These are phyloP conservation scores for Orbilia blumenaviensis DNA, from an alignment of 2,329 filamentous ascomycete genomes.

Conservation along the genomic window DNA sequence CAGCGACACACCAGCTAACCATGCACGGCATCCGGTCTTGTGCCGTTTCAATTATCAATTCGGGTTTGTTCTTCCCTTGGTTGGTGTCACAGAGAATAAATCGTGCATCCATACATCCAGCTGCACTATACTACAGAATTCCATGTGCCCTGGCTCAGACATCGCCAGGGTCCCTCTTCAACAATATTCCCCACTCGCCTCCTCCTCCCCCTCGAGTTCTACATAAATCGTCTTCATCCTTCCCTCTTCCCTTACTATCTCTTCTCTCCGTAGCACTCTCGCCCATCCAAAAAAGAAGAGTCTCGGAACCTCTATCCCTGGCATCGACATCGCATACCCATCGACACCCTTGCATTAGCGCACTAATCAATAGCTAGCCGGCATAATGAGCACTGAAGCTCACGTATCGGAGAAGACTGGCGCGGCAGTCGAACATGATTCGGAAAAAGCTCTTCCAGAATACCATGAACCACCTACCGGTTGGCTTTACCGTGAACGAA, in stretches of 20 bases:
- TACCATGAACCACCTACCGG: slow-evolving; percentile 63
- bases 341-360: neutral
- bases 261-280: slow-evolving; percentile 29
- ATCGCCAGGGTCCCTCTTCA: slow-evolving; percentile 29
- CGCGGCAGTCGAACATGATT: slow-evolving; percentile 27
- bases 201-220: slow-evolving; percentile 23
- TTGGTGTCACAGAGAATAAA: slow-evolving; percentile 9
- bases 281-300: neutral
- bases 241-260: slow-evolving; percentile 14
- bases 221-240: slow-evolving; percentile 45
- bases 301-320: slow-evolving; percentile 1
- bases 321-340: slow-evolving; percentile 4
- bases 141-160: slow-evolving; percentile 35
- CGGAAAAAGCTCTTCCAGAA: slow-evolving; percentile 22
- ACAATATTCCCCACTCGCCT: slow-evolving; percentile 45
- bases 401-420: slow-evolving; percentile 31
- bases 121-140: neutral
- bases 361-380: neutral
- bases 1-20: slow-evolving; percentile 1
- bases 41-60: slow-evolving; percentile 23
- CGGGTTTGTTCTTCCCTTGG: slow-evolving; percentile 20
- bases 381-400: slow-evolving; percentile 38
- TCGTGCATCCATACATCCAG: slow-evolving; percentile 3
- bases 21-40: slow-evolving; percentile 38
- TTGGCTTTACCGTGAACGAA: slow-evolving; percentile 75